A percentile compares a stretch with the other conserved stretches of the same genome.
Conservation (phyloP, 2,329 filamentous ascomycete genomes). For the Phialocephala subalpina region DNA sequence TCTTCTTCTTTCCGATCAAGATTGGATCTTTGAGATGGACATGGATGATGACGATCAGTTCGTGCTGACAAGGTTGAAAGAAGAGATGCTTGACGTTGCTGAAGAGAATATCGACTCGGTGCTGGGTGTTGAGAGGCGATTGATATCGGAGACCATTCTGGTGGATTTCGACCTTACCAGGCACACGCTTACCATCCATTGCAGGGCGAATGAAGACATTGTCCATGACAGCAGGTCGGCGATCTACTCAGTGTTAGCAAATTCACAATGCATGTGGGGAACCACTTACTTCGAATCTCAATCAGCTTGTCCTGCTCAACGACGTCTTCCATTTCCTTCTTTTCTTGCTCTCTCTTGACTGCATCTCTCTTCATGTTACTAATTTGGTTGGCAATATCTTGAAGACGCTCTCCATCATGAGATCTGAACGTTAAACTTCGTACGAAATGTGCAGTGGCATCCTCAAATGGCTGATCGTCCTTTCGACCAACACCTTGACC, state of each 20-base stretch:
- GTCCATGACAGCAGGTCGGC: constrained; percentile 87
- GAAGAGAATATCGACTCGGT: constrained; percentile 92
- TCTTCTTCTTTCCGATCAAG: constrained; percentile 97
- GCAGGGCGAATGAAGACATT: constrained; percentile 96
- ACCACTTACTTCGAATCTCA: constrained; percentile 83
- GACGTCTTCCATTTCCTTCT: constrained; percentile 99
- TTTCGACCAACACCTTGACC: constrained; percentile 97
- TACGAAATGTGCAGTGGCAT: constrained; percentile 94
- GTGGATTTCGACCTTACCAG: constrained; percentile 96
- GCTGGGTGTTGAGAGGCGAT: constrained; percentile 79
- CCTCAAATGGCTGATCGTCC: constrained; percentile 97
- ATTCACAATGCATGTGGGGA: background rate
- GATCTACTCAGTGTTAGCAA: constrained; percentile 68
- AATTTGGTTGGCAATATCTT: constrained; percentile 91
- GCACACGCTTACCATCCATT: constrained; percentile 95
- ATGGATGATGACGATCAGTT: constrained; percentile 97
- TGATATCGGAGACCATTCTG: constrained; percentile 98
- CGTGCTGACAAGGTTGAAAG: constrained; percentile 96
- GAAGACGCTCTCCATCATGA: constrained; percentile 85
- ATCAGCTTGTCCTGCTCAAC: constrained; percentile 98
- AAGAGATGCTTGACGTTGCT: constrained; percentile 98
- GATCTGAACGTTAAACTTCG: constrained; percentile 95
- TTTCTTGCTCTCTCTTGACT: constrained; percentile 93
- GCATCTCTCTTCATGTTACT: constrained; percentile 95
- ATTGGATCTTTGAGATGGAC: constrained; percentile 98